phyloP scores from a whole-genome alignment of 148 eudicot genomes.

The Rhododendron simsii region DNA sequence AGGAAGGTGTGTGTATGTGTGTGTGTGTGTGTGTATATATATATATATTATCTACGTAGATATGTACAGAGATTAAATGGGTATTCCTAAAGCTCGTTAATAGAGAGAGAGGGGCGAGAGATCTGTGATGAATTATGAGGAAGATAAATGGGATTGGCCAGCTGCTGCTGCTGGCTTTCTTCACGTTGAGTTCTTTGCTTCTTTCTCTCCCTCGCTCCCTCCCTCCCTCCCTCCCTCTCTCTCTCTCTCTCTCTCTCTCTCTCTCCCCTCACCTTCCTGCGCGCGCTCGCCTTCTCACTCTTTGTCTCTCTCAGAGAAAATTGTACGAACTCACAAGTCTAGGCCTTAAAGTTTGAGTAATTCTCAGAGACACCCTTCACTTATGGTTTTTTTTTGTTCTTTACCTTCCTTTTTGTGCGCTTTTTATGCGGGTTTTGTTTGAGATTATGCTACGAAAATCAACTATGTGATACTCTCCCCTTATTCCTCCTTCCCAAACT shows the following conservation, averaged over 20 bases:
- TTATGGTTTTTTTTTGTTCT: neutral
- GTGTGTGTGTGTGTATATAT: too few relatives aligned
- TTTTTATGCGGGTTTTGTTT: neutral
- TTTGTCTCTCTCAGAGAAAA: neutral
- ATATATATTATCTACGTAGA: too few relatives aligned
- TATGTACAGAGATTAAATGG: too few relatives aligned
- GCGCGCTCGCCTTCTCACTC: neutral
- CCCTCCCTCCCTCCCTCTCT: neutral
- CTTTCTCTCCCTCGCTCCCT: neutral
- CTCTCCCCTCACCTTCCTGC: neutral
- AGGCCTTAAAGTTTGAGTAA: neutral
- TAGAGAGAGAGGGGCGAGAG: too few relatives aligned
- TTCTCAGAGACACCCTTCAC: neutral
- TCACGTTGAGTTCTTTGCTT: neutral
- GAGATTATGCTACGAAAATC: neutral
- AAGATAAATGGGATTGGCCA: neutral
- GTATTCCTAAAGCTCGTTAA: too few relatives aligned
- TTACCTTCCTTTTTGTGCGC: neutral
- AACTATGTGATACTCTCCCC: neutral
- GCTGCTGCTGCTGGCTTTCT: neutral
- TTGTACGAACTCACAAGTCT: neutral
- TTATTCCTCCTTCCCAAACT: neutral
- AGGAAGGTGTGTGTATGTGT: neutral
- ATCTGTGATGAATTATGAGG: too few relatives aligned
- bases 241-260: neutral